Base-by-base conservation (phyloP, 768 basidiomycete genomes). In the Leccinum uliginosum region DNA sequence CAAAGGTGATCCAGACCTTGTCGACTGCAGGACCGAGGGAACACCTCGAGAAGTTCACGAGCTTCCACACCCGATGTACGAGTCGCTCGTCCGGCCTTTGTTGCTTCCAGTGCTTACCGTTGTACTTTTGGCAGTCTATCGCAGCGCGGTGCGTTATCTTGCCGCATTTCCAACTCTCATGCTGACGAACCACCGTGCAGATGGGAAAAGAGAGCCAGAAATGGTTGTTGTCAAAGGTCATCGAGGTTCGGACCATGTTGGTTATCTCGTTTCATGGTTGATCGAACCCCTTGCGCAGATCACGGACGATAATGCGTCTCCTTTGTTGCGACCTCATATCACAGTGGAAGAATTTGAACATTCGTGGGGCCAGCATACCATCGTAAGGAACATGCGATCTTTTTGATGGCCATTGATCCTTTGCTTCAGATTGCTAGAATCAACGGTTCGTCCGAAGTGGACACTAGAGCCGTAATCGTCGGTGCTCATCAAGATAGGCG, bases 401-500 rank as follows among this genome's bases (percentile, higher is more conserved):
- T 54, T 7, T 47, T 27, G n/a, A 26, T 43, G 24, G 17, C 19
- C 45, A 6, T 44, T 45, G 21, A 58, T 62, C 32, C 45, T 58
- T 54, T 7, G 35, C 48, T 45, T 40, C 63, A 92, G 90, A 84
- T 94, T 63, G 78, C 84, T 49, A 81, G 82, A 66, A 88, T 94
- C 67, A 83, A 85, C 65, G 91, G 91, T 51, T 82, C 86, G 26
- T 83, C 85, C 17, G 67, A 76, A 11, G 72, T 67, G 17, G 84
- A 89, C 63, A 80, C 86, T 53, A 78, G 79, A 17, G 78, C 85
- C 48, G 78, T 93, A 34, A 76, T 93, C 59, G 75, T 93, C 62
- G 80, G 83, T 38, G 92, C 92, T 44, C 92, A 94, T 71, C 89
- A 87, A 69, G 92, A 93, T 69, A 91, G 89, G 87, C 83, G 64